These are phyloP conservation scores for Lentinula sp. DNA, from an alignment of 768 basidiomycete species.

Conservation along the genomic window DNA sequence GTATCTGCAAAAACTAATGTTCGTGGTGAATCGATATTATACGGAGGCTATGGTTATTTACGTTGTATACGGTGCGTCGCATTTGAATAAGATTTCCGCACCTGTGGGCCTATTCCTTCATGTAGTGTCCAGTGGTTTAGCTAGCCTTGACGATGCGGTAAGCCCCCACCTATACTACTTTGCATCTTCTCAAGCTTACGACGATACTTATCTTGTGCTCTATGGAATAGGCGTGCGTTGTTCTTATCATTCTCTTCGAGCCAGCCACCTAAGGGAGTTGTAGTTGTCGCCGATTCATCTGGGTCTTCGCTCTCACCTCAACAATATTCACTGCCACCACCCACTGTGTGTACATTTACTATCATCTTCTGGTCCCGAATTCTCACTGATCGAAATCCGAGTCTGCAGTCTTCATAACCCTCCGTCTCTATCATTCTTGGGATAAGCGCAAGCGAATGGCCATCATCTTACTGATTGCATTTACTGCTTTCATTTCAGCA, in stretches of 20 bases:
- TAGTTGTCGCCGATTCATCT: slow-evolving; percentile 8
- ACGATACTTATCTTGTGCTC: neutral
- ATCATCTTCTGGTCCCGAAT: neutral
- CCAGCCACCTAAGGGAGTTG: neutral
- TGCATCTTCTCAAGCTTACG: neutral
- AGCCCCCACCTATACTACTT: neutral
- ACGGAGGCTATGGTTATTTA: neutral
- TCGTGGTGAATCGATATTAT: neutral
- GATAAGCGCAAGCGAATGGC: slow-evolving; percentile 4
- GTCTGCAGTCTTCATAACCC: slow-evolving; percentile 2
- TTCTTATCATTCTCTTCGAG: neutral
- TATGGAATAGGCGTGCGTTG: neutral
- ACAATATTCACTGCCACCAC: slow-evolving; percentile 4
- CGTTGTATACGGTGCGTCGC: neutral
- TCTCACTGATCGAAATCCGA: neutral
- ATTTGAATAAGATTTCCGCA: neutral
- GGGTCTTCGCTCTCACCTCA: slow-evolving; percentile 3
- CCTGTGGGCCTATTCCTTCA: neutral
- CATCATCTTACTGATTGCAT: slow-evolving; percentile 1
- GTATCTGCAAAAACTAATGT: neutral
- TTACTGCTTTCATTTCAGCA: neutral
- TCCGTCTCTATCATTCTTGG: slow-evolving; percentile 7
- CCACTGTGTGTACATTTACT: slow-evolving; percentile 1
- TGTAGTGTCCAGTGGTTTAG: neutral
- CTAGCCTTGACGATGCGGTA: neutral